Evolutionary conservation across 305 asterid genomes (phyloP).

Genomic region (Solanum hybrid): DNA sequence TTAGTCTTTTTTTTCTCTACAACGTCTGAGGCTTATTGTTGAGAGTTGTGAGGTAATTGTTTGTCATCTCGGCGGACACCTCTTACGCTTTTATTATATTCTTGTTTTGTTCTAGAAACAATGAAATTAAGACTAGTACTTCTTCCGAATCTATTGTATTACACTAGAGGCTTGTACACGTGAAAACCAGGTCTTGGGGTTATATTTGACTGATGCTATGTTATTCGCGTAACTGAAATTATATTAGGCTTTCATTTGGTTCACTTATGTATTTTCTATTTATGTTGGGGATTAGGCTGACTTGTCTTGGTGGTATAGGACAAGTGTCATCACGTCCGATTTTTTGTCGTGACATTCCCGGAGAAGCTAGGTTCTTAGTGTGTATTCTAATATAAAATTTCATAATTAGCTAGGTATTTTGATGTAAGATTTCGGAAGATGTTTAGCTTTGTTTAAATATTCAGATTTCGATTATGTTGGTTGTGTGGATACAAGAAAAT

Average conservation of each 20-base stretch:
- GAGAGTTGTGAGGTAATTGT: neutral
- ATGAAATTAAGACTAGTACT: neutral
- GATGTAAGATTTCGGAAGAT: too few species aligned
- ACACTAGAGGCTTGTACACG: neutral
- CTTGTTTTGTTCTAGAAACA: neutral
- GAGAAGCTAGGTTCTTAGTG: too few species aligned
- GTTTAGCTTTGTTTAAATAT: too few species aligned
- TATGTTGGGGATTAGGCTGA: neutral
- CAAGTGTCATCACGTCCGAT: too few species aligned
- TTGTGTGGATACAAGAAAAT: too few species aligned
- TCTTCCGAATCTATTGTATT: too few species aligned
- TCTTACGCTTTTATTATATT: too few species aligned
- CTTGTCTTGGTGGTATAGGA: neutral
- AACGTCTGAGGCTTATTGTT: neutral
- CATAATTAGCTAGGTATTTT: too few species aligned
- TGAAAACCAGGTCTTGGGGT: neutral
- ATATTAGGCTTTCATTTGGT: neutral
- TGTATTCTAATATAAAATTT: too few species aligned
- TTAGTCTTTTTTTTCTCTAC: neutral
- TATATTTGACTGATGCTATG: neutral
- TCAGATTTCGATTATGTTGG: too few species aligned
- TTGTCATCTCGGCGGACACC: neutral
- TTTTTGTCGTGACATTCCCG: neutral
- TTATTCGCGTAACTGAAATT: too few species aligned
- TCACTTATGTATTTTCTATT: too few species aligned